These are phyloP conservation scores for Backusella liffmaniae DNA, from an alignment of 192 early-diverging fungal species.

Conservation along the genomic window DNA sequence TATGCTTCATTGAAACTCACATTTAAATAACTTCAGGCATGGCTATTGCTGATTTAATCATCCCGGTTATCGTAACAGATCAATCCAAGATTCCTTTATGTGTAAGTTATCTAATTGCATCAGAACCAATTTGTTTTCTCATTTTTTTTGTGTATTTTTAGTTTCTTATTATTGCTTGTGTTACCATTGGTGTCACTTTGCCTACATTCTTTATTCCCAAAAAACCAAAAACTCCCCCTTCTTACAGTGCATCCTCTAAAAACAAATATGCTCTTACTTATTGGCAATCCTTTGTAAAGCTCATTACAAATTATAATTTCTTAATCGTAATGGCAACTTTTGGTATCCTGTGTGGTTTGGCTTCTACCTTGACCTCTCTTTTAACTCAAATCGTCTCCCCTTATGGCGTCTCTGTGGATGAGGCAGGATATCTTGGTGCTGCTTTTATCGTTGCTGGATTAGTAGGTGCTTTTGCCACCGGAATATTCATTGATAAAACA, in stretches of 20 bases:
- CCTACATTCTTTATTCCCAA: constrained; percentile 44
- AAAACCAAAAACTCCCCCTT: constrained; percentile 50
- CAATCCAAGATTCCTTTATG: constrained; percentile 27
- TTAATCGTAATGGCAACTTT: constrained; percentile 48
- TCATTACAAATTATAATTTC: constrained; percentile 44
- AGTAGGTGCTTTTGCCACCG: constrained; percentile 51
- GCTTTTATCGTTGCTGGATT: constrained; percentile 59
- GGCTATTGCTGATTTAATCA: constrained; percentile 48
- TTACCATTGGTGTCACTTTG: constrained; percentile 39
- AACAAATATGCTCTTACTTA: constrained; percentile 35
- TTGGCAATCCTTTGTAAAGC: constrained; percentile 34
- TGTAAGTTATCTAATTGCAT: constrained; percentile 24
- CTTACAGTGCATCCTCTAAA: constrained; percentile 41
- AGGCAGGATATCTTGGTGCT: constrained; percentile 55
- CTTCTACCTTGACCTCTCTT: constrained; percentile 46
- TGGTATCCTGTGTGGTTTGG: constrained; percentile 49
- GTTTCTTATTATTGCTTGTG: constrained; percentile 42
- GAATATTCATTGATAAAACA: constrained; percentile 52
- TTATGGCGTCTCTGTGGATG: constrained; percentile 42
- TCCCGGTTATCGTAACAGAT: constrained; percentile 44
- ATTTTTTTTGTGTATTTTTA: constrained; percentile 5
- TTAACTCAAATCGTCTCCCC: constrained; percentile 47
- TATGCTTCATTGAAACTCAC: constrained; percentile 29
- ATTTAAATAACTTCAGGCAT: constrained; percentile 40
- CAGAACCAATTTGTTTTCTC: background rate